These are phyloP conservation scores for Hypoxylon trugodes DNA, from an alignment of 495 filamentous ascomycete genomes.

Conservation along the genomic window DNA sequence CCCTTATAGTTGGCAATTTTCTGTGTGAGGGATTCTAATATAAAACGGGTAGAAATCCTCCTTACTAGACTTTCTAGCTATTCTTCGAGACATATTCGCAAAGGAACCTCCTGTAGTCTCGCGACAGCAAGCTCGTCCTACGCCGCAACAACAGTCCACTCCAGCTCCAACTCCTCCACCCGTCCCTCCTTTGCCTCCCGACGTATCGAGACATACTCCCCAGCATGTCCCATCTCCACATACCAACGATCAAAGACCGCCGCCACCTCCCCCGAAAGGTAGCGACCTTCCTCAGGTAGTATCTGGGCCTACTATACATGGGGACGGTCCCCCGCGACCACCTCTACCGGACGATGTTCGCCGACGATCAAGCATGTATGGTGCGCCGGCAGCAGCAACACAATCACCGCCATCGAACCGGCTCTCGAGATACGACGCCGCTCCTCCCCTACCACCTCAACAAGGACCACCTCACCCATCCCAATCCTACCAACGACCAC, in stretches of 20 bases:
- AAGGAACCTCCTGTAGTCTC: conserved; percentile 92
- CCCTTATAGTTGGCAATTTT: background rate
- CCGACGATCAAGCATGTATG: conserved; percentile 43
- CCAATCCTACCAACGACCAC: conserved; percentile 35
- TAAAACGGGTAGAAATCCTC: conserved; percentile 71
- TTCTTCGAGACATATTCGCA: conserved; percentile 87
- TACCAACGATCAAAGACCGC: conserved; percentile 42
- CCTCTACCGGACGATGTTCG: conserved; percentile 46
- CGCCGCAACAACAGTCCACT: conserved; percentile 45
- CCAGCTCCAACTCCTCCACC: conserved; percentile 67
- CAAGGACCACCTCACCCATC: conserved; percentile 31
- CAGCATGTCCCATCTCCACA: conserved; percentile 28
- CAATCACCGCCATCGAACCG: conserved; percentile 42
- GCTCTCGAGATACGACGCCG: conserved; percentile 53
- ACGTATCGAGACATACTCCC: conserved; percentile 52
- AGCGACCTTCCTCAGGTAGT: conserved; percentile 41
- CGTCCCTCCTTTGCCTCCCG: conserved; percentile 74
- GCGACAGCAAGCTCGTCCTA: conserved; percentile 64
- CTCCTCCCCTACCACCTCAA: conserved; percentile 53
- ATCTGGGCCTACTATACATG: conserved; percentile 18
- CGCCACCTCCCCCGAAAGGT: conserved; percentile 56
- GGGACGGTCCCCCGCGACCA: conserved; percentile 47
- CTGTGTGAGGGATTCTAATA: background rate
- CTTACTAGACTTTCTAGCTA: conserved; percentile 79
- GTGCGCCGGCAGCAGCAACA: conserved; percentile 16